phyloP scores from a whole-genome alignment of 1,284 basidiomycete species.

The Coniferiporia weirii region DNA sequence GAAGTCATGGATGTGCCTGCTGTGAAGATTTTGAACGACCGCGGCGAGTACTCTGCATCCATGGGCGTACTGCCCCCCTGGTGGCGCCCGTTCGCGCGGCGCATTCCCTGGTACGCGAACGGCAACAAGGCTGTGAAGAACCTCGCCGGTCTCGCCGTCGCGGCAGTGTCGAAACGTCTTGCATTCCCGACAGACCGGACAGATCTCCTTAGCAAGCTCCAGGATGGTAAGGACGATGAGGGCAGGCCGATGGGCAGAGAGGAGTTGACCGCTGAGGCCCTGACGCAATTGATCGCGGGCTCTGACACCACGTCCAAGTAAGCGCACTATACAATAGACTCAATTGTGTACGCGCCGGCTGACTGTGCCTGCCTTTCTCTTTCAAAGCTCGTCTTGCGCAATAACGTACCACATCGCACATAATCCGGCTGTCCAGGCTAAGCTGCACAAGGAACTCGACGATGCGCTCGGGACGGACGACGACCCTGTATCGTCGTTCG shows the following conservation, averaged over 20 bases:
- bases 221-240: slow-evolving; percentile 39
- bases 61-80: slow-evolving; percentile 51
- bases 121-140: slow-evolving; percentile 37
- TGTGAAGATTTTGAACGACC: slow-evolving; percentile 82
- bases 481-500: slow-evolving; percentile 47
- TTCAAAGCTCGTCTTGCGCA: slow-evolving; percentile 69
- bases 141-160: slow-evolving; percentile 71
- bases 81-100: slow-evolving; percentile 63
- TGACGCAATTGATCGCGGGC: slow-evolving; percentile 46
- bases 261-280: slow-evolving; percentile 45
- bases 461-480: slow-evolving; percentile 60
- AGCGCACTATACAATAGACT: slow-evolving; percentile 21
- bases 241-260: slow-evolving; percentile 41
- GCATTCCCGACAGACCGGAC: slow-evolving; percentile 14
- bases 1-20: slow-evolving; percentile 76
- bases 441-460: slow-evolving; percentile 79
- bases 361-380: slow-evolving; percentile 8
- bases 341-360: not conserved
- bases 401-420: slow-evolving; percentile 79
- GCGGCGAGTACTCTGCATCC: slow-evolving; percentile 84
- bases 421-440: slow-evolving; percentile 60
- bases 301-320: slow-evolving; percentile 76
- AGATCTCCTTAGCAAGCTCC: slow-evolving; percentile 17
- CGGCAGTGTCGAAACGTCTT: slow-evolving; percentile 36
- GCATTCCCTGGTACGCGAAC: slow-evolving; percentile 69